Evolutionary conservation across 1,139 yeast species (phyloP).

Genomic region (Starmera stellimalicola): DNA sequence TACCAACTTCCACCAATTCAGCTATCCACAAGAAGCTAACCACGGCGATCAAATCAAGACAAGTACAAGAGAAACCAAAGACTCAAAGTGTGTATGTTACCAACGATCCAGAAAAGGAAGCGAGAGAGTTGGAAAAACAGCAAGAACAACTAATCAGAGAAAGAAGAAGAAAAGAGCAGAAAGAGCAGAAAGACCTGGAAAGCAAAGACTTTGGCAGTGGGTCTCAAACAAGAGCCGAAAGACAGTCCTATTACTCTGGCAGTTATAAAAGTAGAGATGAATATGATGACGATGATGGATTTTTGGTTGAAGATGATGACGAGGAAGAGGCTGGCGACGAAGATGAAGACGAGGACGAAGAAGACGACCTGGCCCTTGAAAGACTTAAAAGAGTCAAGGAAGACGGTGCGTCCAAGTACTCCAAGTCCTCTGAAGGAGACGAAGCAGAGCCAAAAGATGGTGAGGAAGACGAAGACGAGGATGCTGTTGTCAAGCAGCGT

Average conservation of each 20-base stretch:
- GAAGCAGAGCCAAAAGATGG: slow-evolving; percentile 24
- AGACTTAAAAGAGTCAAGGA: slow-evolving; percentile 52
- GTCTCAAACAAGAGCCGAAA: slow-evolving; percentile 17
- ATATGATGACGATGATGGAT: slow-evolving; percentile 29
- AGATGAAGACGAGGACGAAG: slow-evolving; percentile 45
- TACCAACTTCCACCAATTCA: slow-evolving; percentile 83
- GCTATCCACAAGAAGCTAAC: slow-evolving; percentile 75
- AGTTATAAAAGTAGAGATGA: slow-evolving; percentile 23
- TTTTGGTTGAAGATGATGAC: slow-evolving; percentile 26
- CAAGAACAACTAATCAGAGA: slow-evolving; percentile 64
- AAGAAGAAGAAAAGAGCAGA: slow-evolving; percentile 55
- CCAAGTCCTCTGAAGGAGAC: slow-evolving; percentile 11
- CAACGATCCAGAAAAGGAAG: slow-evolving; percentile 81
- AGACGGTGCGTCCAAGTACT: slow-evolving; percentile 44
- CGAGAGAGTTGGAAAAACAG: slow-evolving; percentile 71
- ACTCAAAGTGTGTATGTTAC: slow-evolving; percentile 69
- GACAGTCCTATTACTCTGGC: slow-evolving; percentile 16
- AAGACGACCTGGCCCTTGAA: slow-evolving; percentile 51
- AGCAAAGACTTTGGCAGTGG: slow-evolving; percentile 29
- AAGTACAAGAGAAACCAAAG: slow-evolving; percentile 38
- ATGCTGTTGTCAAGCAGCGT: slow-evolving; percentile 18
- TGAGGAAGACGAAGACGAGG: slow-evolving; percentile 29
- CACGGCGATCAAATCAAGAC: slow-evolving; percentile 62
- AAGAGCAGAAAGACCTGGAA: slow-evolving; percentile 45
- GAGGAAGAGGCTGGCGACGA: slow-evolving; percentile 39